Evolutionary conservation across 1,139 yeast genomes (phyloP), one percentile per base, ranked within the genome.

Genomic region (Kazachstania sp.): DNA sequence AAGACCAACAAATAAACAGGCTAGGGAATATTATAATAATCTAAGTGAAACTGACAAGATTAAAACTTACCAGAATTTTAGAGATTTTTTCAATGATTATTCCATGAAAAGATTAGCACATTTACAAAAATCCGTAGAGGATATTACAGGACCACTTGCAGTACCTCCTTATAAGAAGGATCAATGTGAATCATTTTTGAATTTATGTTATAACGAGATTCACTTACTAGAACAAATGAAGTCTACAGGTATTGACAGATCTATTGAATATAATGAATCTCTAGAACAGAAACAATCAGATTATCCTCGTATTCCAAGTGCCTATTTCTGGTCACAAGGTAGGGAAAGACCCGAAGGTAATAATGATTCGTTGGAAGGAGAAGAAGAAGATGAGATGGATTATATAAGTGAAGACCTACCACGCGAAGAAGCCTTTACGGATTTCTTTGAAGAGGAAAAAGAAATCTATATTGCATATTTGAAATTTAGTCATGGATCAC

Each of bases 1-100:
- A 41, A 36, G 46, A 36, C 18, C 31, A 9, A 30, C n/a, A 36
- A 45, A 39, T 26, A 12, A 11, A 9, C 41, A 40, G n/a, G 46
- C 46, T n/a, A 13, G 39, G 15, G 16, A 4, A 3, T 8, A 29
- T n/a, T 30, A 39, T 7, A 36, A 8, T 8, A 39, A 18, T 11
- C n/a, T 44, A 5, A 2, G 32, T 1, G 13, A 13, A 8, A 13
- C n/a, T n/a, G 43, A 35, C 9, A 16, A 26, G 18, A 8, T 28
- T 3, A 19, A 13, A 7, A 19, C 37, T 2, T 2, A 16, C 4
- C 9, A 19, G 5, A 12, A 16, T 7, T 41, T 45, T 37, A 30
- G 8, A 5, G 16, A 36, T 6, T 45, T 30, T 37, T 37, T 45
- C 7, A 30, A 28, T 11, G 16, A 19, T 9, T 45, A 45, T 37